Conservation (phyloP, 2,329 filamentous ascomycete species). For the Cladosporium colombiae region DNA sequence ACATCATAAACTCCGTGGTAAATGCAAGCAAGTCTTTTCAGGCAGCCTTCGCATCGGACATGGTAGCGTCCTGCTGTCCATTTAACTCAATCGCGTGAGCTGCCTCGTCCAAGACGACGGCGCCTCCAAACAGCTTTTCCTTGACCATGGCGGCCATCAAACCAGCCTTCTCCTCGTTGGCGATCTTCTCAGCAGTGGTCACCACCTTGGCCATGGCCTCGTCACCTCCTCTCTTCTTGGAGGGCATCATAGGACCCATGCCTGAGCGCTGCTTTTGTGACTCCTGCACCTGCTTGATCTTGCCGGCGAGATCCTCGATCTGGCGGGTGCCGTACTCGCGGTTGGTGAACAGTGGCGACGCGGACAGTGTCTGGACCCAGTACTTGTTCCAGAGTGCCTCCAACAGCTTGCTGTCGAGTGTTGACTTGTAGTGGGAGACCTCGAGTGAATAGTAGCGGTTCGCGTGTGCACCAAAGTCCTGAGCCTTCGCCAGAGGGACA, state of each 20-base stretch:
- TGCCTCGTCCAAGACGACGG: conserved; percentile 23
- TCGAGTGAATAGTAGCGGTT: conserved; percentile 89
- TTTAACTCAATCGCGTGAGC: conserved; percentile 24
- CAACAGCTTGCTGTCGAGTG: conserved; percentile 81
- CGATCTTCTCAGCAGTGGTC: conserved; percentile 62
- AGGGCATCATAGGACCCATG: conserved; percentile 29
- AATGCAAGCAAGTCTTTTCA: conserved; percentile 2
- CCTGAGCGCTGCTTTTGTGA: conserved; percentile 33
- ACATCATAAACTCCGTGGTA: neutral
- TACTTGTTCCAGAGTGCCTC: conserved; percentile 98
- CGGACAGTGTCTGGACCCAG: conserved; percentile 93
- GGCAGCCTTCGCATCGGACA: conserved; percentile 30
- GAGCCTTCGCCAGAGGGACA: conserved; percentile 89
- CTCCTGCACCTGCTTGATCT: conserved; percentile 60
- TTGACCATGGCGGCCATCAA: conserved; percentile 65
- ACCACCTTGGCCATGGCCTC: conserved; percentile 61
- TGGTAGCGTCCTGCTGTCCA: conserved; percentile 33
- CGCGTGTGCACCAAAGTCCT: conserved; percentile 92
- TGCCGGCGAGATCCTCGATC: conserved; percentile 82
- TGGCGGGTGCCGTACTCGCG: conserved; percentile 92
- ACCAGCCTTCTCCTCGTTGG: conserved; percentile 63
- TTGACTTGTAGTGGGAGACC: conserved; percentile 92
- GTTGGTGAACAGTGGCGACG: conserved; percentile 86
- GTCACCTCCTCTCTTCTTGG: conserved; percentile 38
- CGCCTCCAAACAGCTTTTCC: conserved; percentile 56